These are phyloP conservation scores for Bretziella fagacearum DNA, from an alignment of 2,329 filamentous ascomycete species.

Conservation along the genomic window DNA sequence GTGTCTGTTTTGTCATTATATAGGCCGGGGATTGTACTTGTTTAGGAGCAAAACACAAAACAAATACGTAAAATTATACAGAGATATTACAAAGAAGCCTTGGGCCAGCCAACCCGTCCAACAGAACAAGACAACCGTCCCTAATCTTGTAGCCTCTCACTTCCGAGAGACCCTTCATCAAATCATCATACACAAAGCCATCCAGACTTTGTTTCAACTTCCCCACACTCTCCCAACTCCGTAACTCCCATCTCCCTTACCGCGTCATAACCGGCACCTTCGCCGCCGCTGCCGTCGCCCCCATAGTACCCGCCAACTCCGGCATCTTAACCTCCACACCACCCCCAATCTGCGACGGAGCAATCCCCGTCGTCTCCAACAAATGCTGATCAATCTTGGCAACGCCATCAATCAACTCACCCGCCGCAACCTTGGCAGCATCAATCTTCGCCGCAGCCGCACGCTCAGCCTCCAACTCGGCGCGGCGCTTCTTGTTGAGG, in stretches of 20 bases:
- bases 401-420: constrained; percentile 41
- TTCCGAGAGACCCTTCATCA: not conserved
- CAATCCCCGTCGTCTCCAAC: constrained; percentile 9
- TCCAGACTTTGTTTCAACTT: not conserved
- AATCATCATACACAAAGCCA: not conserved
- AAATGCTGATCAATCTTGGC: constrained; percentile 26
- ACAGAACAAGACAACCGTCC: not conserved
- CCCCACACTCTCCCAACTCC: not conserved
- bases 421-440: constrained; percentile 33
- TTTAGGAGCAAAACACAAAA: not conserved
- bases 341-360: constrained; percentile 8
- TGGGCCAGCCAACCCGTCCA: not conserved
- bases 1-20: too few relatives aligned
- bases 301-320: constrained; percentile 7
- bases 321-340: constrained; percentile 6
- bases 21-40: not conserved
- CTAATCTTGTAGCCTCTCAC: too few relatives aligned
- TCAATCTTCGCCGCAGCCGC: constrained; percentile 36
- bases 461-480: constrained; percentile 47
- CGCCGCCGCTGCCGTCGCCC: not conserved
- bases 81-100: constrained; percentile 2
- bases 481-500: constrained; percentile 51
- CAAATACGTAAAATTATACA: constrained; percentile 7
- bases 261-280: not conserved
- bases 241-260: not conserved